A percentile compares a stretch with the other conserved stretches of the same genome.
Conservation (phyloP, 2,329 filamentous ascomycete genomes). For the Alternaria panax region DNA sequence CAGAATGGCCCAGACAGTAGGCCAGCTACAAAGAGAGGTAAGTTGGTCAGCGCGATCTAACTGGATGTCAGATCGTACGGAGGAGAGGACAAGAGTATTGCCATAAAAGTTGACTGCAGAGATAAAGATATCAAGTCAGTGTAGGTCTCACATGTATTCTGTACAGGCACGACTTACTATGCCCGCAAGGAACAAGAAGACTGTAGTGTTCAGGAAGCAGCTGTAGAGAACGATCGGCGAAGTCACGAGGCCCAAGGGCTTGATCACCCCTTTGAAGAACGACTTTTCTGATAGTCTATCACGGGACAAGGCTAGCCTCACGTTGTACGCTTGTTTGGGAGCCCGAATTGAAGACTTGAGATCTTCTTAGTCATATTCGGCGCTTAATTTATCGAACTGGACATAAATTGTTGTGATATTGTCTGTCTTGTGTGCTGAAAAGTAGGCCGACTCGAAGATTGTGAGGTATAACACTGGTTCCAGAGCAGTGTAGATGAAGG, state of each 20-base stretch:
- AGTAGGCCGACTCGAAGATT: slow-evolving; percentile 22
- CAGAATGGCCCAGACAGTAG: slow-evolving; percentile 16
- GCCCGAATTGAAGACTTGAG: slow-evolving; percentile 8
- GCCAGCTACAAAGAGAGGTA: slow-evolving; percentile 17
- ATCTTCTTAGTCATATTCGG: slow-evolving; percentile 16
- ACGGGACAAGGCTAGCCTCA: slow-evolving; percentile 12
- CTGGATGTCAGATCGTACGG: slow-evolving; percentile 19
- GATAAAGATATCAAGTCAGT: too few species aligned
- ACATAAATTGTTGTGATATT: slow-evolving; percentile 6
- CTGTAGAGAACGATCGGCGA: slow-evolving; percentile 22
- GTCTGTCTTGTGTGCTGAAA: slow-evolving; percentile 9
- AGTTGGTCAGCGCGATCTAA: slow-evolving; percentile 23
- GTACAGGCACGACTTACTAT: too few species aligned
- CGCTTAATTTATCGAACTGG: slow-evolving; percentile 8
- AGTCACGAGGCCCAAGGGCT: slow-evolving; percentile 17
- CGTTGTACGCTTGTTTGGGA: slow-evolving; percentile 6
- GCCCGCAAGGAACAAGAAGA: slow-evolving; percentile 20
- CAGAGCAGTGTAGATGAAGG: slow-evolving; percentile 12
- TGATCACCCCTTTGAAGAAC: slow-evolving; percentile 21
- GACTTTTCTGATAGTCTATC: slow-evolving; percentile 17
- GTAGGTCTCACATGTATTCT: too few species aligned
- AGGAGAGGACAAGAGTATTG: slow-evolving; percentile 18
- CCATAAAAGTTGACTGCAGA: slow-evolving; percentile 19
- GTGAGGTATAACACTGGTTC: slow-evolving; percentile 18
- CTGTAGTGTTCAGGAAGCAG: slow-evolving; percentile 18